phyloP scores from a whole-genome alignment of 805 yeast genomes.

The Lipomyces sp. region DNA sequence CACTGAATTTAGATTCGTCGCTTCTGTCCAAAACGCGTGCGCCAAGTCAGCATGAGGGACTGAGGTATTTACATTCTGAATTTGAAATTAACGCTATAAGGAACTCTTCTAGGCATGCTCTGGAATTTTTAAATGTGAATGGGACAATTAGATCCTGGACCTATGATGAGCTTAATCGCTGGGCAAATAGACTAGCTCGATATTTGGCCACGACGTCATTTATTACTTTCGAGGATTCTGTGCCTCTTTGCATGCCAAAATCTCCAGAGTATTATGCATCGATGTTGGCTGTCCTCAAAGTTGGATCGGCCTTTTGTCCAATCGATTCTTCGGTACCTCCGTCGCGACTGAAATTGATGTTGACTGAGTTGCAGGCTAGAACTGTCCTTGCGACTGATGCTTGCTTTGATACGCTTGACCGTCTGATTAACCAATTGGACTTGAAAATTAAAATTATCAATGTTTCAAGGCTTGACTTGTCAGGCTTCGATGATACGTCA shows the following conservation, averaged over 20 bases:
- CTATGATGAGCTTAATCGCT: constrained; percentile 10
- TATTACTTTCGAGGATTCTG: constrained; percentile 13
- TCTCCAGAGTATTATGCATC: constrained; percentile 18
- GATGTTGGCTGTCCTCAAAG: constrained; percentile 20
- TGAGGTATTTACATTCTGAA: constrained; percentile 12
- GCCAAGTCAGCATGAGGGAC: background rate
- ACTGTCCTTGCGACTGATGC: constrained; percentile 7
- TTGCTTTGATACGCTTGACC: background rate
- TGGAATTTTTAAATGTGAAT: constrained; percentile 15
- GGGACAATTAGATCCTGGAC: background rate
- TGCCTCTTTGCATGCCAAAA: constrained; percentile 20
- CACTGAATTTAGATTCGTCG: background rate
- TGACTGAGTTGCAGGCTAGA: constrained; percentile 18
- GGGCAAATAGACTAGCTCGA: constrained; percentile 12
- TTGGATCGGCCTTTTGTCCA: constrained; percentile 29
- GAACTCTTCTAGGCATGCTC: constrained; percentile 12
- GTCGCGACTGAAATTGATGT: constrained; percentile 17
- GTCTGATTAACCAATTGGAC: background rate
- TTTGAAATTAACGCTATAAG: constrained; percentile 8
- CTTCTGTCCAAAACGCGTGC: constrained; percentile 1
- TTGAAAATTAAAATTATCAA: constrained; percentile 1
- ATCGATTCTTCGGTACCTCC: constrained; percentile 23
- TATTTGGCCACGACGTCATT: background rate
- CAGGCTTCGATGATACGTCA: background rate
- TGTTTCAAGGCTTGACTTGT: constrained; percentile 4